Evolutionary conservation across 73 alveolate species (phyloP).

Genomic region (Blepharisma stoltei): DNA sequence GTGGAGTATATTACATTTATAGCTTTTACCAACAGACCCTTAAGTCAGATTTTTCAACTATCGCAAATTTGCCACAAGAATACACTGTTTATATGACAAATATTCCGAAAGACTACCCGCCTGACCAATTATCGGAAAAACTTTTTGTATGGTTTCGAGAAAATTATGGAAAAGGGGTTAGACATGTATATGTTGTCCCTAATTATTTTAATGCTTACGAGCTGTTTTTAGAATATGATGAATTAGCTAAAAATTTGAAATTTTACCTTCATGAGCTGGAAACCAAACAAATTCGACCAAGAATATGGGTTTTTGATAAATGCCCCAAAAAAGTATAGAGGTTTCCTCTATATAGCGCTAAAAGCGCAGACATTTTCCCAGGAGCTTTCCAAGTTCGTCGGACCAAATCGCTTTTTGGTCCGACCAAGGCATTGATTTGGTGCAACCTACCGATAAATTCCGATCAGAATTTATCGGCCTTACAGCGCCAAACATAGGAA

Average conservation of each 20-base stretch:
- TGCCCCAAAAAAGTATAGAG: not conserved
- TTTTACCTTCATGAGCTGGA: not conserved
- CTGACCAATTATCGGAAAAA: not conserved
- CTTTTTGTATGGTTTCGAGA: not conserved
- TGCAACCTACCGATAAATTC: too few species aligned
- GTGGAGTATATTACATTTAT: too few species aligned
- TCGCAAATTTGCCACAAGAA: too few species aligned
- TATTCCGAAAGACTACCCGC: slow-evolving; percentile 24
- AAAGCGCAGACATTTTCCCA: too few species aligned
- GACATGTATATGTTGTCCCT: not conserved
- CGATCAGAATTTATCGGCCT: too few species aligned
- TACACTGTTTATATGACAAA: not conserved
- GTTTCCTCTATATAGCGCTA: too few species aligned
- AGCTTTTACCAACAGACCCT: too few species aligned
- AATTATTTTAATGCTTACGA: slow-evolving; percentile 1
- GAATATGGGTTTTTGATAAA: not conserved
- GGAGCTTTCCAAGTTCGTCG: too few species aligned
- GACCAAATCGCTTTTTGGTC: too few species aligned
- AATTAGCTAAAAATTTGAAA: not conserved
- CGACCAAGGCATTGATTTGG: too few species aligned
- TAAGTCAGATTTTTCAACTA: too few species aligned
- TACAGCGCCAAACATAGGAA: too few species aligned
- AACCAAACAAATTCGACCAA: not conserved
- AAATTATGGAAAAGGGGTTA: not conserved
- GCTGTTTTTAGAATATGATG: not conserved